These are phyloP conservation scores for Oenanthe javanica DNA, from an alignment of 140 eudicot genomes.

Conservation along the genomic window DNA sequence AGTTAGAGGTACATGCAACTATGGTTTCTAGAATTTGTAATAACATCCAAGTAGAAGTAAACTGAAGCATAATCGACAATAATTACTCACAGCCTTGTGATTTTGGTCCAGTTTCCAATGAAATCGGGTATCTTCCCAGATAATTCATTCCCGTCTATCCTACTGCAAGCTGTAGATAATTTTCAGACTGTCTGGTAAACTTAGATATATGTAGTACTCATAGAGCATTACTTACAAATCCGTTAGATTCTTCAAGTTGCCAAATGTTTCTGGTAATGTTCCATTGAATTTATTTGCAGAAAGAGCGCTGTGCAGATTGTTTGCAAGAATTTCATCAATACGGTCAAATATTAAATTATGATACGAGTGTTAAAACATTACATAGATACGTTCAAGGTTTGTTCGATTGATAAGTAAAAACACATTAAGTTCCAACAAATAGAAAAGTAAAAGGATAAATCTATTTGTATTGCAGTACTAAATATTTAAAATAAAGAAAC, in stretches of 20 bases:
- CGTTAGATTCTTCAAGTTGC: conserved; percentile 43
- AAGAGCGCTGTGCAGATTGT: conserved; percentile 48
- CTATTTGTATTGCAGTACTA: not conserved
- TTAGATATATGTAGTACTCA: not conserved
- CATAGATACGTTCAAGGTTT: not conserved
- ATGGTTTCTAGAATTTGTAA: not conserved
- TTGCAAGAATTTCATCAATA: not conserved
- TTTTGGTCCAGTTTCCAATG: conserved; percentile 68
- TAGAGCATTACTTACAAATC: conserved; percentile 56
- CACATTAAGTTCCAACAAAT: too few relatives aligned
- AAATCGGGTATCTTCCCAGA: conserved; percentile 82
- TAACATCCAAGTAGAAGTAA: not conserved
- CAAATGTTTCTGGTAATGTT: conserved; percentile 57
- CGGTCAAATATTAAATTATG: not conserved
- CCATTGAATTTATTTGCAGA: conserved; percentile 73
- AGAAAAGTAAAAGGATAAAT: too few relatives aligned
- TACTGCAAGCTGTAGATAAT: conserved; percentile 42
- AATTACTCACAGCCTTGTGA: conserved; percentile 55
- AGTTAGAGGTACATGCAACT: not conserved
- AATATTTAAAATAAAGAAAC: too few relatives aligned
- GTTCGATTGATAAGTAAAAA: not conserved
- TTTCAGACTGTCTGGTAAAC: not conserved
- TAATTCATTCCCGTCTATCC: conserved; percentile 66
- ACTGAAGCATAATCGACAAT: conserved; percentile 8
- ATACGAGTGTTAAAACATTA: not conserved